Evolutionary conservation across 257 asterid species (phyloP).

Genomic region (Cruciata laevipes): DNA sequence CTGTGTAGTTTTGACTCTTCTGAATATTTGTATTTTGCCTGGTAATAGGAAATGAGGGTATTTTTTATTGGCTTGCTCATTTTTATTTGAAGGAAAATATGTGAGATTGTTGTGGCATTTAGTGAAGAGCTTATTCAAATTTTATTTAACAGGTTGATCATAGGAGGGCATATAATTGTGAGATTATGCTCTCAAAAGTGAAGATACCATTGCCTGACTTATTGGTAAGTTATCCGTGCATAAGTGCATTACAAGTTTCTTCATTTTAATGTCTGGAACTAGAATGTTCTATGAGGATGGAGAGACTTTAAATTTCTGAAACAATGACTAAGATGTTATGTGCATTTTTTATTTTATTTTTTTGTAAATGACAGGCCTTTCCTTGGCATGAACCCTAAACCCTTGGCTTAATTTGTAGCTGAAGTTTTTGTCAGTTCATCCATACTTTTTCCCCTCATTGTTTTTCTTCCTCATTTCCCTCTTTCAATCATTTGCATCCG

Average conservation of each 20-base stretch:
- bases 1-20: not conserved
- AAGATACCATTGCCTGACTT: slow-evolving; percentile 75
- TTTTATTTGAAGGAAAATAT: not conserved
- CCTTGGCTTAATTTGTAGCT: not conserved
- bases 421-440: not conserved
- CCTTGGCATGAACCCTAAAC: not conserved
- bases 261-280: not conserved
- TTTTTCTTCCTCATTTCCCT: not conserved
- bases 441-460: not conserved
- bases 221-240: slow-evolving; percentile 49
- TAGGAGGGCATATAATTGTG: slow-evolving; percentile 94
- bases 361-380: not conserved
- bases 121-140: not conserved
- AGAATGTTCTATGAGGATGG: not conserved
- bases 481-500: not conserved
- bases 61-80: not conserved
- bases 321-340: not conserved
- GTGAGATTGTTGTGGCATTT: not conserved
- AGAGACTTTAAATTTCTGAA: not conserved
- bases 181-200: slow-evolving; percentile 91
- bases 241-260: not conserved
- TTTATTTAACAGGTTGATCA: slow-evolving; percentile 65
- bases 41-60: not conserved
- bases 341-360: not conserved
- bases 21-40: not conserved